Evolutionary conservation across 2,329 filamentous ascomycete genomes (phyloP).

Genomic region (Nemania sp.): DNA sequence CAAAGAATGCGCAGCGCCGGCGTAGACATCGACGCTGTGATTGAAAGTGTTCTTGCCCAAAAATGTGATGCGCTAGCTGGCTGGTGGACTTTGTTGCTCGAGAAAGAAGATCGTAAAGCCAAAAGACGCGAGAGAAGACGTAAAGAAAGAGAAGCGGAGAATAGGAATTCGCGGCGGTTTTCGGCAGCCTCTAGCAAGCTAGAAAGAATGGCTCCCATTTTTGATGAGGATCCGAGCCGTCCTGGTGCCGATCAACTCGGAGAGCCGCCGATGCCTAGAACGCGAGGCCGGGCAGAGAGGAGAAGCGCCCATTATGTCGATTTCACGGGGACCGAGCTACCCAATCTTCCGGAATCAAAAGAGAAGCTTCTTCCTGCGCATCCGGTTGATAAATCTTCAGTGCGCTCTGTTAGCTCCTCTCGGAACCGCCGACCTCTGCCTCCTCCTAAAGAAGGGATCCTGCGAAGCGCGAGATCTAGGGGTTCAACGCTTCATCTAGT

Average conservation of each 20-base stretch:
- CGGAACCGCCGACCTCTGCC: constrained; percentile 74
- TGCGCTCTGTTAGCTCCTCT: constrained; percentile 76
- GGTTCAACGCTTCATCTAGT: constrained; percentile 88
- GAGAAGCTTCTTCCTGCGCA: constrained; percentile 49
- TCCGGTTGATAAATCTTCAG: constrained; percentile 71
- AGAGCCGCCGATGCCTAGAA: constrained; percentile 60
- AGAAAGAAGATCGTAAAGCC: constrained; percentile 92
- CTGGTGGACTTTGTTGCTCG: constrained; percentile 93
- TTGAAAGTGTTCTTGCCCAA: constrained; percentile 89
- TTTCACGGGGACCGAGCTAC: constrained; percentile 72
- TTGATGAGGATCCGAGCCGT: constrained; percentile 71
- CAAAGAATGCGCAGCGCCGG: constrained; percentile 92
- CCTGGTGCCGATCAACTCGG: constrained; percentile 49
- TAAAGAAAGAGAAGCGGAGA: constrained; percentile 80
- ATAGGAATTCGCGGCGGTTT: constrained; percentile 75
- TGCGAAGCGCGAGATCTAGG: constrained; percentile 70
- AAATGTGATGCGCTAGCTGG: constrained; percentile 88
- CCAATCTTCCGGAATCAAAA: constrained; percentile 69
- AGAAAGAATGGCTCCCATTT: constrained; percentile 75
- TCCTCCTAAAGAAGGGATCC: constrained; percentile 80
- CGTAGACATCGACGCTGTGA: constrained; percentile 90
- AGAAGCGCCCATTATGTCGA: constrained; percentile 69
- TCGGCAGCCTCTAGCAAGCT: constrained; percentile 89
- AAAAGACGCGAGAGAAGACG: constrained; percentile 78
- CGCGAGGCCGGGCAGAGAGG: constrained; percentile 76